phyloP scores from a whole-genome alignment of 23 red algal species.

The Cyanidium caldarium region DNA sequence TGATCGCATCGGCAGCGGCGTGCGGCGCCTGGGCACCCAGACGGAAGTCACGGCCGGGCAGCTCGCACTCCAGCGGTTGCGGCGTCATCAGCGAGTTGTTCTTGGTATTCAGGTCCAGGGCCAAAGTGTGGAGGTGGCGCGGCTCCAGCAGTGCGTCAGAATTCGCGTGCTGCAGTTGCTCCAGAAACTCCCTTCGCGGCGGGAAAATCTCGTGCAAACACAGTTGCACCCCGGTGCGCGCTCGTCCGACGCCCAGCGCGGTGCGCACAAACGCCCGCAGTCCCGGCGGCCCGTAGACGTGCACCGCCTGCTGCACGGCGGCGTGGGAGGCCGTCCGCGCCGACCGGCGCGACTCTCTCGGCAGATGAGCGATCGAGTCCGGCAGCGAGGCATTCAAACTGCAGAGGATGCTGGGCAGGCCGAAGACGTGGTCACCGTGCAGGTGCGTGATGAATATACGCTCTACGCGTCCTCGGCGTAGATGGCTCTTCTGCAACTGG shows the following conservation, averaged over 20 bases:
- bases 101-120: neutral
- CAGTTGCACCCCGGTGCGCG: constrained; percentile 19
- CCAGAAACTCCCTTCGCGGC: neutral
- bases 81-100: neutral
- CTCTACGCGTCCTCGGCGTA: neutral
- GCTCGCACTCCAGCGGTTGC: neutral
- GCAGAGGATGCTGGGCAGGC: constrained; percentile 39
- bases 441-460: constrained; percentile 85
- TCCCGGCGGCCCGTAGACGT: constrained; percentile 78
- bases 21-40: too few relatives aligned
- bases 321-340: constrained; percentile 22
- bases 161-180: neutral
- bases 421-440: constrained; percentile 88
- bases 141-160: neutral
- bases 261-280: constrained; percentile 59
- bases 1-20: neutral
- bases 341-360: neutral
- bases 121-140: neutral
- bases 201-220: constrained; percentile 47
- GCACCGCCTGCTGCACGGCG: constrained; percentile 31
- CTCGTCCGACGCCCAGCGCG: constrained; percentile 23
- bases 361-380: too few relatives aligned
- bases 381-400: neutral
- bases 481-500: neutral
- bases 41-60: neutral